Evolutionary conservation across 768 basidiomycete genomes (phyloP).

Genomic region (Mycena albidolilacea): DNA sequence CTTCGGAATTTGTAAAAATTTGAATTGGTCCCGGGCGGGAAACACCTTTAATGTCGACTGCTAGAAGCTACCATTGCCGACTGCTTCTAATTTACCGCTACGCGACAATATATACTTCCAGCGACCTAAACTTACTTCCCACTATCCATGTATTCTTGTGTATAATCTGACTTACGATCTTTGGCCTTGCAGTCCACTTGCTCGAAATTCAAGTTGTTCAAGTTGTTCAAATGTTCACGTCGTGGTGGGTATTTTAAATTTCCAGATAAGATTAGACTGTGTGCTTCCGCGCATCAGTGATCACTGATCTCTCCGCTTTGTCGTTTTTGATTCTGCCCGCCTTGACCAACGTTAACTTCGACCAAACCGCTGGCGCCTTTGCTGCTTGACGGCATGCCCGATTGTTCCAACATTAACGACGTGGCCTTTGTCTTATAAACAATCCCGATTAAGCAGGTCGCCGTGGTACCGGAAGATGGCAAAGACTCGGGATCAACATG

Average conservation of each 20-base stretch:
- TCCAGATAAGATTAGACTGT: slow-evolving; percentile 8
- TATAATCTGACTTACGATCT: no score
- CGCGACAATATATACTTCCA: no score
- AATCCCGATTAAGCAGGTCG: slow-evolving; percentile 4
- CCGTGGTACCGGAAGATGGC: slow-evolving; percentile 24
- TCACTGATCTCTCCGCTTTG: not conserved
- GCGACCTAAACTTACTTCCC: no score
- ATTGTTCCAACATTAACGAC: not conserved
- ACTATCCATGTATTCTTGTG: no score
- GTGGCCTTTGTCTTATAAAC: not conserved
- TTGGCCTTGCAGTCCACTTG: no score
- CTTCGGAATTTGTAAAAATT: no score
- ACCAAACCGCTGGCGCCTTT: not conserved
- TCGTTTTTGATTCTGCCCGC: not conserved
- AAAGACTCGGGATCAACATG: slow-evolving; percentile 26
- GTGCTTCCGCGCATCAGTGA: not conserved
- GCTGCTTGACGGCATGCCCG: not conserved
- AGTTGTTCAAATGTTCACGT: no score
- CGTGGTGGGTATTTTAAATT: not conserved
- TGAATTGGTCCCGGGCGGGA: no score
- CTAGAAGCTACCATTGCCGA: no score
- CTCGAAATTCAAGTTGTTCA: no score
- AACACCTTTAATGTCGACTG: no score
- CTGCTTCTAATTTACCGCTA: no score
- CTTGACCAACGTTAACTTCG: not conserved